Evolutionary conservation across 1,284 basidiomycete species (phyloP).

Genomic region (Ceratorhiza oryzae-sativae): DNA sequence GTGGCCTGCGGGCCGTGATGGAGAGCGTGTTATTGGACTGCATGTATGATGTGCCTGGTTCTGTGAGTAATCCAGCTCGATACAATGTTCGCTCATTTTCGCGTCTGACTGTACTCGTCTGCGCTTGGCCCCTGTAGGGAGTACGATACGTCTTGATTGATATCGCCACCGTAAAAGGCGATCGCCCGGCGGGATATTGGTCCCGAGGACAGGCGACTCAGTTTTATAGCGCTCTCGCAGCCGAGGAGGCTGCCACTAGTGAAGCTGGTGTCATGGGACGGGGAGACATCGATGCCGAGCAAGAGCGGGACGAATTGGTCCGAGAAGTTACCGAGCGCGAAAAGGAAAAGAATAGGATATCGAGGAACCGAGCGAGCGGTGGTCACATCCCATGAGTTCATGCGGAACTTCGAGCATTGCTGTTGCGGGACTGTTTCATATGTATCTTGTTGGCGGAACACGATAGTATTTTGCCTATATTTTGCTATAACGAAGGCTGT

Average conservation of each 20-base stretch:
- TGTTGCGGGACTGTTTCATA: too few relatives aligned
- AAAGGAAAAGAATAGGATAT: slow-evolving; percentile 9
- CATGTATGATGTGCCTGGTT: slow-evolving; percentile 81
- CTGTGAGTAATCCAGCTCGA: slow-evolving; percentile 67
- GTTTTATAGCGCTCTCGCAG: slow-evolving; percentile 63
- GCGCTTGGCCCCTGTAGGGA: slow-evolving; percentile 52
- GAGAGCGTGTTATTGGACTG: slow-evolving; percentile 80
- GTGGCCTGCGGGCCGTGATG: slow-evolving; percentile 88
- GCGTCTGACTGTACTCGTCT: slow-evolving; percentile 41
- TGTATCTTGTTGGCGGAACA: too few relatives aligned
- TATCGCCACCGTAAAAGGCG: slow-evolving; percentile 60
- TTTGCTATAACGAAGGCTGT: too few relatives aligned
- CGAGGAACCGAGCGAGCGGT: slow-evolving; percentile 2
- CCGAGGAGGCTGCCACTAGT: slow-evolving; percentile 55
- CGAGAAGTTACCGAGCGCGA: slow-evolving; percentile 16
- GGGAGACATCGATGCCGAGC: background rate
- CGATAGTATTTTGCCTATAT: too few relatives aligned
- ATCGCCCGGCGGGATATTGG: slow-evolving; percentile 65
- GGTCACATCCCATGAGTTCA: slow-evolving; percentile 8
- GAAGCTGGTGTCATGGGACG: background rate
- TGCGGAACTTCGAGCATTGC: background rate
- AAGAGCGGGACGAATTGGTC: slow-evolving; percentile 6
- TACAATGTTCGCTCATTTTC: slow-evolving; percentile 11
- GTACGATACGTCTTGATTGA: slow-evolving; percentile 69
- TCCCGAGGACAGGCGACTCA: slow-evolving; percentile 61